Evolutionary conservation across 495 filamentous ascomycete species (phyloP).

Genomic region (Xylaria castorea): DNA sequence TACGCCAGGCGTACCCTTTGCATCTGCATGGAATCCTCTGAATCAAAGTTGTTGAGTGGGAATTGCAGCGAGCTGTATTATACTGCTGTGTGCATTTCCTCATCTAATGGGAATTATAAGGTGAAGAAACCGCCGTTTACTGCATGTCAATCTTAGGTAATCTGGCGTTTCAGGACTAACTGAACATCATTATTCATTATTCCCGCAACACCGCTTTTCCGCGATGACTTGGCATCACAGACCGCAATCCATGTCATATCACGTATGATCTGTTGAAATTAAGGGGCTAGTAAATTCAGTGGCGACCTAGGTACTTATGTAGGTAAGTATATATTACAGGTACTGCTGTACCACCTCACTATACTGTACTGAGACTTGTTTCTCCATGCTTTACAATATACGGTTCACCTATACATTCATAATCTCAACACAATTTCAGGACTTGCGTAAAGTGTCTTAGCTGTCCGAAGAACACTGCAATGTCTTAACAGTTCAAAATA

Average conservation of each 20-base stretch:
- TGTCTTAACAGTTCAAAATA: no score
- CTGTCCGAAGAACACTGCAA: no score
- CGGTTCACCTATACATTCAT: no score
- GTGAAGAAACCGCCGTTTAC: no score
- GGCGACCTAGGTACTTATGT: no score
- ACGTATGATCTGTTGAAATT: background rate
- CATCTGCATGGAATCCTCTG: background rate
- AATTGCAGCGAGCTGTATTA: background rate
- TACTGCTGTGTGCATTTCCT: background rate
- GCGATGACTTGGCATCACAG: background rate
- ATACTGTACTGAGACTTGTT: no score
- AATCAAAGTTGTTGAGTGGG: background rate
- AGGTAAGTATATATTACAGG: no score
- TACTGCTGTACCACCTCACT: no score
- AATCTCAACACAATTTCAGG: no score
- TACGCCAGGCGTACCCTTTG: background rate
- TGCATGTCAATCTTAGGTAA: conserved; percentile 8
- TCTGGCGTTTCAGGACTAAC: background rate
- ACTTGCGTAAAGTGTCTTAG: background rate
- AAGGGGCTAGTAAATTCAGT: no score
- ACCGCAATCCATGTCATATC: background rate
- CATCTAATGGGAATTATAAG: background rate
- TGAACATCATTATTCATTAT: background rate
- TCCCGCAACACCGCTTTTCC: background rate
- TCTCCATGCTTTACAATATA: no score